Evolutionary conservation across 2,329 filamentous ascomycete genomes (phyloP).

Genomic region (Lecanosticta acicola): DNA sequence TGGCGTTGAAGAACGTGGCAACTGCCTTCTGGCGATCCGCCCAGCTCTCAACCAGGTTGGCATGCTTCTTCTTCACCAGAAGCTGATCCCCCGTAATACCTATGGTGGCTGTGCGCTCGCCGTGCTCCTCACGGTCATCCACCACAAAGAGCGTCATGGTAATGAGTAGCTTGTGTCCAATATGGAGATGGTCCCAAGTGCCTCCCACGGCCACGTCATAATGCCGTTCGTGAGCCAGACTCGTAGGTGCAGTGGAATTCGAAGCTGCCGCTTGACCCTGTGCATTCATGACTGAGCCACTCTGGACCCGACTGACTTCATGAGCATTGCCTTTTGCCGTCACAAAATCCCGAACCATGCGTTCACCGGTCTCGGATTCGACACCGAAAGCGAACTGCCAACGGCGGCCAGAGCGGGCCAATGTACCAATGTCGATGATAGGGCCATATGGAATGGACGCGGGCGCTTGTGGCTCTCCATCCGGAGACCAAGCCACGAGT

Average conservation of each 20-base stretch:
- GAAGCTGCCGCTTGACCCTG: slow-evolving; percentile 1
- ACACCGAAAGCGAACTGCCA: slow-evolving; percentile 64
- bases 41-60: slow-evolving; percentile 77
- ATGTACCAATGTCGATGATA: slow-evolving; percentile 44
- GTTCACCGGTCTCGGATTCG: slow-evolving; percentile 59
- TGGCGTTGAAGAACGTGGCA: slow-evolving; percentile 61
- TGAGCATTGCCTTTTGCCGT: slow-evolving; percentile 27
- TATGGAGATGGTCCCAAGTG: slow-evolving; percentile 93
- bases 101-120: slow-evolving; percentile 59
- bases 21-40: slow-evolving; percentile 62
- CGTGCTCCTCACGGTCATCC: slow-evolving; percentile 37
- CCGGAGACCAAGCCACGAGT: slow-evolving; percentile 57
- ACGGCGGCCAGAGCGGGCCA: slow-evolving; percentile 46
- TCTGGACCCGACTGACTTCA: slow-evolving; percentile 33
- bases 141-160: slow-evolving; percentile 76
- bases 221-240: slow-evolving; percentile 36
- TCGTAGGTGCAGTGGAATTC: slow-evolving; percentile 4
- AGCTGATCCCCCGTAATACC: slow-evolving; percentile 86
- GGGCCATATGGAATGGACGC: slow-evolving; percentile 40
- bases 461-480: slow-evolving; percentile 27
- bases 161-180: slow-evolving; percentile 91
- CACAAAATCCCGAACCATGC: slow-evolving; percentile 47
- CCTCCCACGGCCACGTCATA: slow-evolving; percentile 74
- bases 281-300: slow-evolving; percentile 9
- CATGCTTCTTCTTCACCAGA: slow-evolving; percentile 82